Evolutionary conservation across 352 stramenopile genomes (phyloP), one percentile per base, ranked within the genome.

Genomic region (Aphanomyces astaci): DNA sequence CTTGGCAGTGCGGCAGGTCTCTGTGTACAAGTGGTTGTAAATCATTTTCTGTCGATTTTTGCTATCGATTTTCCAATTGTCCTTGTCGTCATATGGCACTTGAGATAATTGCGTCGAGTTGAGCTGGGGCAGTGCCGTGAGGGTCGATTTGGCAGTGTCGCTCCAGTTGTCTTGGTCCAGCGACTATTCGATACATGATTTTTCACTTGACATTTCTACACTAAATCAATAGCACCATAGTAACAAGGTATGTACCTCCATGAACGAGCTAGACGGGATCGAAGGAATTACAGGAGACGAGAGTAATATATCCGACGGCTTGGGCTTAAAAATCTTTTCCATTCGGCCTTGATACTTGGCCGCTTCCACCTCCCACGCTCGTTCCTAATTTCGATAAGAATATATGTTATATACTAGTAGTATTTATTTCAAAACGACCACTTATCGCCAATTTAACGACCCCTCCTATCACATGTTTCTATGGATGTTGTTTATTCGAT

Each of bases 61-160:
- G 65, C 82, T 89, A 0, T 84, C 81, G 17, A 93, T 77, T 3
- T 71, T 77, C 84, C 84, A 93, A 60, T 93, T 91, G 68, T 89
- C 82, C 57, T 91, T 93, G 73, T 91, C 83, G 2, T 77, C 73
- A 22, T 87, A 93, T 3, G n/a, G 39, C 19, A 53, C 62, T 65
- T 71, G 51, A 2, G 51, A 45, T 1, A 65, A 25, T n/a, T 71
- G 62, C 4, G 31, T 53, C 30, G 64, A 71, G 22, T 33, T 66
- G 11, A 63, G 39, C 32, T 45, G 64, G 3, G 51, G 64, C 11
- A 64, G 31, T 30, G 52, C 64, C n/a, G 49, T 64, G 5, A 55
- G 13, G 3, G 62, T 4, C 28, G 46, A 51, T 22, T 43, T 32
- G 2, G 31, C n/a, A 13, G 22, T 62, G 15, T 67, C 60, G 31